phyloP scores from a whole-genome alignment of 768 basidiomycete species.

The Suillus discolor region DNA sequence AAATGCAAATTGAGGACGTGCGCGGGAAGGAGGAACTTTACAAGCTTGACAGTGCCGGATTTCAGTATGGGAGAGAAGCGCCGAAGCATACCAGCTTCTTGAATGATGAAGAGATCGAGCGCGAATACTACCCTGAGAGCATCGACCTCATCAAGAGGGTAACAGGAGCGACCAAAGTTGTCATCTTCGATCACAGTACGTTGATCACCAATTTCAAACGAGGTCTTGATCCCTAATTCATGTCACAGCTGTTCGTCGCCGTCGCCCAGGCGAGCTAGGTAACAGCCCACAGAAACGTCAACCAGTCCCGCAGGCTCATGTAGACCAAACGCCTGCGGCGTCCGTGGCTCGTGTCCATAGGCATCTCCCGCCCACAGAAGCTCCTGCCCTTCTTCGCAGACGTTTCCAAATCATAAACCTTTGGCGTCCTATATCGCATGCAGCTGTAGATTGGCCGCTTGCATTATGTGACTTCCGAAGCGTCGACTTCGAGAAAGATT shows the following conservation, averaged over 20 bases:
- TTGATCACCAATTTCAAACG: neutral
- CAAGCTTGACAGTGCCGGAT: slow-evolving; percentile 38
- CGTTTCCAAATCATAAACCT: neutral
- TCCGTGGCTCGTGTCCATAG: neutral
- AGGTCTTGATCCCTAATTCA: neutral
- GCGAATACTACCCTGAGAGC: slow-evolving; percentile 44
- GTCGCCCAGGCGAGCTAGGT: neutral
- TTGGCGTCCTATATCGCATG: neutral
- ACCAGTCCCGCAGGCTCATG: neutral
- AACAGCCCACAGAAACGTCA: neutral
- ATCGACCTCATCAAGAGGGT: slow-evolving; percentile 39
- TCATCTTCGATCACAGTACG: slow-evolving; percentile 47
- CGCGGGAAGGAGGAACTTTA: slow-evolving; percentile 36
- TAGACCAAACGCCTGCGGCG: neutral
- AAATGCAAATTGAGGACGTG: slow-evolving; percentile 32
- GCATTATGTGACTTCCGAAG: neutral
- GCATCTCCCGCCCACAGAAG: neutral
- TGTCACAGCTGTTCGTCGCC: neutral
- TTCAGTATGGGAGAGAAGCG: slow-evolving; percentile 33
- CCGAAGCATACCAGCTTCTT: slow-evolving; percentile 33
- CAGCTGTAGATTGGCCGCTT: neutral
- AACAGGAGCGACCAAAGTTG: slow-evolving; percentile 39
- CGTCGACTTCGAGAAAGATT: neutral
- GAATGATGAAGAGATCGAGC: slow-evolving; percentile 37
- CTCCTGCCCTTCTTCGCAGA: neutral